Base-by-base conservation (phyloP, 495 filamentous ascomycete species). In the Aspergillus heteromorphus region DNA sequence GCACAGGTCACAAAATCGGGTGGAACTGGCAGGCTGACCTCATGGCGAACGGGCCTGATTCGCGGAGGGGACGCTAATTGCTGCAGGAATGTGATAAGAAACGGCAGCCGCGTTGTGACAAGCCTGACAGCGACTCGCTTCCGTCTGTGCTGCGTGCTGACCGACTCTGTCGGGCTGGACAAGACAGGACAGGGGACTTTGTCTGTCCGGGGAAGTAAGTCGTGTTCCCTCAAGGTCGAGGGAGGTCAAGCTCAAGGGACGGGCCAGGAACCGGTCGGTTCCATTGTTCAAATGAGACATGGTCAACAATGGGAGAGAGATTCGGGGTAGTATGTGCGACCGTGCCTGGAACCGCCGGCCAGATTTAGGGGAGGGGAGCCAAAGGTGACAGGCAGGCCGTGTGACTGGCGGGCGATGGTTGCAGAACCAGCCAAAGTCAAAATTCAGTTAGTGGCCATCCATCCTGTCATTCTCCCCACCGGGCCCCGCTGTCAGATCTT, bases 61-160 rank as follows among this genome's bases (percentile, higher is more conserved):
- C 31, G 51, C 1, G 23, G 21, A 49, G 49, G 30, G 43, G 17
- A 56, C 48, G 31, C 54, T 56, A 56, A 56, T 36, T 56, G 14
- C 29, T 56, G 54, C 54, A 56, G 54, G 54, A 56, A 47, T 56
- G 54, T 56, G 54, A 56, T 29, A 47, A 56, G 54, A 27, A 40
- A 45, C 40, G 29, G 54, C 48, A 51, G 48, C 34, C 45, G 54
- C 54, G 41, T 50, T 40, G 54, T 56, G 54, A 55, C 38, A 30
- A 47, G 14, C 7, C 21, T 47, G 23, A 47, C 21, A 23, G 34
- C 23, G 23, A 47, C 42, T 45, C 9, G 42, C 19, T 45, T 49
- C n/a, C 45, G 25, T 49, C 23, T 13, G 34, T 13, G 34, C 10
- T 38, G 9, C 10, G 29, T 36, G 31, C 29, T 27, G 17, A 49